Evolutionary conservation across 768 basidiomycete species (phyloP).

Genomic region (Dentipellis fragilis): DNA sequence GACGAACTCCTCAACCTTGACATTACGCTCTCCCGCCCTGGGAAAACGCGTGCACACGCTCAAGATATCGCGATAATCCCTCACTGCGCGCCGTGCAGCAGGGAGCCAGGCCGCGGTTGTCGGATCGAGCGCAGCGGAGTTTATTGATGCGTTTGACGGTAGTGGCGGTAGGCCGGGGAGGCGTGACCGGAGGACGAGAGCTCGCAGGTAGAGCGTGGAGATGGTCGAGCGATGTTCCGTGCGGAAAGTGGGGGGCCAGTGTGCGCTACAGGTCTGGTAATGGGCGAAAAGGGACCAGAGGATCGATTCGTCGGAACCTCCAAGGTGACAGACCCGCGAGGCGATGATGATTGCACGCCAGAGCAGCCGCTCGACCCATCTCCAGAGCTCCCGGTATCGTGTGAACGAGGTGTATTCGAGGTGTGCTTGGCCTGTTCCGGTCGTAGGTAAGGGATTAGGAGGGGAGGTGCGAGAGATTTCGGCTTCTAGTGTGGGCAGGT

Average conservation of each 20-base stretch:
- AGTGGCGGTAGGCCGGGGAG: conserved; percentile 2
- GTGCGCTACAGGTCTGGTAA: conserved; percentile 49
- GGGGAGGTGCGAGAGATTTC: conserved; percentile 29
- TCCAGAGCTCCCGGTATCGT: conserved; percentile 73
- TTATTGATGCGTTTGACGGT: neutral
- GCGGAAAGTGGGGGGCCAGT: conserved; percentile 77
- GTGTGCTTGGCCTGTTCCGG: conserved; percentile 22
- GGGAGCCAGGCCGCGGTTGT: conserved; percentile 43
- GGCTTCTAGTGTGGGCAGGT: conserved; percentile 38
- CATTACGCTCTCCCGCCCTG: conserved; percentile 67
- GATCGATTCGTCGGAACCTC: conserved; percentile 26
- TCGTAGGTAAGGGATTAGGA: conserved; percentile 20
- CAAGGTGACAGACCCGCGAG: conserved; percentile 34
- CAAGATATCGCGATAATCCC: conserved; percentile 63
- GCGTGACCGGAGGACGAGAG: conserved; percentile 43
- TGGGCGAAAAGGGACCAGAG: conserved; percentile 57
- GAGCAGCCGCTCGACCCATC: conserved; percentile 77
- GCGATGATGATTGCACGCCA: conserved; percentile 69
- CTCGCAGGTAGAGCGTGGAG: conserved; percentile 61
- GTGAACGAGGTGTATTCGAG: conserved; percentile 47
- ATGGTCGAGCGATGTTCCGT: conserved; percentile 66
- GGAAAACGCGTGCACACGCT: conserved; percentile 68
- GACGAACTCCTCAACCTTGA: conserved; percentile 73
- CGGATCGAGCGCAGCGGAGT: conserved; percentile 11
- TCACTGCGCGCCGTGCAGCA: conserved; percentile 54